A percentile compares a stretch with the other conserved stretches of the same genome.
These are phyloP conservation scores for Oropetium thomaeum DNA, from an alignment of 176 grass and related monocot genomes.

Conservation along the genomic window DNA sequence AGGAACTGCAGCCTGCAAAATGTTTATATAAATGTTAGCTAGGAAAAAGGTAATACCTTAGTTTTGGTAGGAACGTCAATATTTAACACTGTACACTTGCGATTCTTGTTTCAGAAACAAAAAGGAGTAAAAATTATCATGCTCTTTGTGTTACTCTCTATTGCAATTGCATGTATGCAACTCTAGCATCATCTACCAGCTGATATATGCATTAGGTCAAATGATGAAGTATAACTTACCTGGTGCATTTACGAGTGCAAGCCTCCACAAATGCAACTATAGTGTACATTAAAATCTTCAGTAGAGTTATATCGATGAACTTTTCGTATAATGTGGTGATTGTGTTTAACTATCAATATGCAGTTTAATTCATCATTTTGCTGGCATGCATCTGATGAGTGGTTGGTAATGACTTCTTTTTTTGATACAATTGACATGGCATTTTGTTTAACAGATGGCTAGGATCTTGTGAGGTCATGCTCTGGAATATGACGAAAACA, in stretches of 20 bases:
- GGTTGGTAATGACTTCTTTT: constrained; percentile 21
- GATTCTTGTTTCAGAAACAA: not conserved
- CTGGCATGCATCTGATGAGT: constrained; percentile 34
- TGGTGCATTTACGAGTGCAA: constrained; percentile 38
- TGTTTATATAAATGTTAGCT: constrained; percentile 33
- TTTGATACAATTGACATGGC: constrained; percentile 27
- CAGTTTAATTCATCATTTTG: constrained; percentile 16
- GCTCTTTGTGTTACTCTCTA: not conserved
- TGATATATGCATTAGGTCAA: constrained; percentile 10
- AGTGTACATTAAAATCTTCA: constrained; percentile 12
- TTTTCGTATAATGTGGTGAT: constrained; percentile 26
- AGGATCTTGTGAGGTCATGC: not conserved
- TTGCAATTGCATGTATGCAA: not conserved
- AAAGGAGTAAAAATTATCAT: not conserved
- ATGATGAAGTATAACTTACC: constrained; percentile 23
- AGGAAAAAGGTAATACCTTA: not conserved
- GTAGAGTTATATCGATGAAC: constrained; percentile 1
- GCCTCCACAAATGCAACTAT: constrained; percentile 46
- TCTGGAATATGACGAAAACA: constrained; percentile 35
- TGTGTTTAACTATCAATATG: constrained; percentile 29
- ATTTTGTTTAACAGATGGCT: constrained; percentile 33
- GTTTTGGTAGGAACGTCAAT: not conserved
- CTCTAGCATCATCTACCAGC: not conserved
- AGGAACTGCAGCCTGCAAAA: constrained; percentile 76
- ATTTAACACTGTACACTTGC: not conserved